Conservation (phyloP, 2,329 filamentous ascomycete genomes). For the Fusarium bulbicola region DNA sequence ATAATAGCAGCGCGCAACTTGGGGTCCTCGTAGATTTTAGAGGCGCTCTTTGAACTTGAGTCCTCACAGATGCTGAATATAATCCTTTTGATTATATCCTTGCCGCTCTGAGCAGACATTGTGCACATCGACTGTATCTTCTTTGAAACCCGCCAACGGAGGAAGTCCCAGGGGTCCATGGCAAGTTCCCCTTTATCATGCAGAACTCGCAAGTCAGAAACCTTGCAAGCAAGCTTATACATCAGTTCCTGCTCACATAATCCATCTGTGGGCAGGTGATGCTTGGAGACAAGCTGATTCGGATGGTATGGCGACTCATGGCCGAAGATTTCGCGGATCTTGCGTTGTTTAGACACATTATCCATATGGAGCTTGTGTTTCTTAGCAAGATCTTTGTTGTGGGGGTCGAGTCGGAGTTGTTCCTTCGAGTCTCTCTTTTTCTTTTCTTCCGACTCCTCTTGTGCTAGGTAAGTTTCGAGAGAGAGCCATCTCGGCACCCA, state of each 20-base stretch:
- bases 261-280: conserved; percentile 44
- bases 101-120: conserved; percentile 1
- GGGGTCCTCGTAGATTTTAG: conserved; percentile 37
- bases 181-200: conserved; percentile 35
- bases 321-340: conserved; percentile 49
- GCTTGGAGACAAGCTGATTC: conserved; percentile 49
- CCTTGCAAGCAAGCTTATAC: conserved; percentile 48
- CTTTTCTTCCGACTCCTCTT: conserved; percentile 36
- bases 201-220: conserved; percentile 45
- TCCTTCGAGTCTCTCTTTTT: conserved; percentile 18
- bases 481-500: conserved; percentile 47
- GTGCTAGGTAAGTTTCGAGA: conserved; percentile 41
- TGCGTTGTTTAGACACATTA: conserved; percentile 47
- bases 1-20: conserved; percentile 44
- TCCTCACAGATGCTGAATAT: conserved; percentile 22
- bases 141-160: conserved; percentile 47
- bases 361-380: conserved; percentile 41
- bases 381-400: background rate
- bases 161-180: conserved; percentile 52
- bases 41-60: background rate
- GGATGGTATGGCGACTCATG: conserved; percentile 45
- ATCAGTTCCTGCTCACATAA: conserved; percentile 49
- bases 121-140: conserved; percentile 9
- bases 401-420: conserved; percentile 2
- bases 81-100: conserved; percentile 1